Evolutionary conservation across 192 early-diverging fungal genomes (phyloP).

Genomic region (Dispira parvispora): DNA sequence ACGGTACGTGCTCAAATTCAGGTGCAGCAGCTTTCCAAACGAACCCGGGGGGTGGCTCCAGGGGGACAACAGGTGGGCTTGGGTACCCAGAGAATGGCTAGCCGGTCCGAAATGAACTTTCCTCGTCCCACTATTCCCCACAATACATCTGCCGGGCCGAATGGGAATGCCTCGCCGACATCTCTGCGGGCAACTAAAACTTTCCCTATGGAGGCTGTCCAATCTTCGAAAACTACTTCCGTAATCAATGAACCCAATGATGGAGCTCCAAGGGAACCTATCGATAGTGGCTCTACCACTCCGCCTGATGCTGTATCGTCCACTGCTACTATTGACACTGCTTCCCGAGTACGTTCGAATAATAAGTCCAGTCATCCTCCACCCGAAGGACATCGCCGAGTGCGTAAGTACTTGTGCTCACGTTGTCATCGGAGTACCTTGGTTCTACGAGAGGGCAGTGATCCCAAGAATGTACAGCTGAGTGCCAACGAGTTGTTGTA

Average conservation of each 20-base stretch:
- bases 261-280: background rate
- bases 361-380: background rate
- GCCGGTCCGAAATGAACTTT: background rate
- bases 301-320: background rate
- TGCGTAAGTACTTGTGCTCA: background rate
- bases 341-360: background rate
- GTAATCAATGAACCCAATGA: background rate
- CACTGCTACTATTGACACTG: background rate
- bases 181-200: background rate
- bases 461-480: background rate
- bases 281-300: background rate
- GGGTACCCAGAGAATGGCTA: background rate
- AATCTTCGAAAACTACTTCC: background rate
- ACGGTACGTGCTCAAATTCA: conserved; percentile 10
- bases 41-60: background rate
- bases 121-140: background rate
- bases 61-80: background rate
- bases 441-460: background rate
- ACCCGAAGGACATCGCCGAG: background rate
- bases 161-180: too few species aligned
- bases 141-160: background rate
- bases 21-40: background rate
- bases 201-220: background rate
- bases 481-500: background rate
- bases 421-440: background rate